A percentile compares a stretch with the other conserved stretches of the same genome.
These are phyloP conservation scores for Anacardium occidentale DNA, from an alignment of 345 rosid genomes.

Conservation along the genomic window DNA sequence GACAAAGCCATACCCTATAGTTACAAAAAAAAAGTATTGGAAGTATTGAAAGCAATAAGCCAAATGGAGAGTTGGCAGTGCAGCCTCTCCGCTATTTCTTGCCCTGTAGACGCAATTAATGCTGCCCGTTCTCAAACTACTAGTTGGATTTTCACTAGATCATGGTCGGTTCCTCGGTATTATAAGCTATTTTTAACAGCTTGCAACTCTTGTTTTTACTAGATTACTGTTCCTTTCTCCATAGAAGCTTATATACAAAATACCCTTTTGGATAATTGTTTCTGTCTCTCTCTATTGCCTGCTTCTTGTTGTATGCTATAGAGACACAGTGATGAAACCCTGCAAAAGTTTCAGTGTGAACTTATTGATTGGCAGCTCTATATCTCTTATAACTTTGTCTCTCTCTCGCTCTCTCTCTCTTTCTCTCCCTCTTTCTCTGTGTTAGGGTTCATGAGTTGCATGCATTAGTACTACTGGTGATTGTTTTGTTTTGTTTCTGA, in stretches of 20 bases:
- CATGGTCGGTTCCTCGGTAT: constrained; percentile 30
- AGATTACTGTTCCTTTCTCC: neutral
- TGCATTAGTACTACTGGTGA: neutral
- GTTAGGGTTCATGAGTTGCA: neutral
- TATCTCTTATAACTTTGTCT: neutral
- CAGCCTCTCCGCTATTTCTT: constrained; percentile 23
- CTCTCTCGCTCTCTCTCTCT: neutral
- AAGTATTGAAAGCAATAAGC: neutral
- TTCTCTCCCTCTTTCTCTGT: neutral
- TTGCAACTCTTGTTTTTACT: neutral
- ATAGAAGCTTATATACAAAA: neutral
- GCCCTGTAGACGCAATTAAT: constrained; percentile 23
- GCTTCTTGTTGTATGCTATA: constrained; percentile 17
- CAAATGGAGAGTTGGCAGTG: neutral
- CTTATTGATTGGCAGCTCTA: constrained; percentile 13
- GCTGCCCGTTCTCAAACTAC: constrained; percentile 17
- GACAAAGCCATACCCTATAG: constrained; percentile 3
- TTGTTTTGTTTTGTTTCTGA: neutral
- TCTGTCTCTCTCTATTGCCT: neutral
- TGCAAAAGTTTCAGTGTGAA: constrained; percentile 41
- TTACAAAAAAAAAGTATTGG: neutral
- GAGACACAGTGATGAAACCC: constrained; percentile 36
- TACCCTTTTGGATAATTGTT: neutral
- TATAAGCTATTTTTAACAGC: constrained; percentile 8
- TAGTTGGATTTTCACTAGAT: constrained; percentile 29